A percentile compares a stretch with the other conserved stretches of the same genome.
These are phyloP conservation scores for Platismatia glauca DNA, from an alignment of 495 filamentous ascomycete genomes.

Conservation along the genomic window DNA sequence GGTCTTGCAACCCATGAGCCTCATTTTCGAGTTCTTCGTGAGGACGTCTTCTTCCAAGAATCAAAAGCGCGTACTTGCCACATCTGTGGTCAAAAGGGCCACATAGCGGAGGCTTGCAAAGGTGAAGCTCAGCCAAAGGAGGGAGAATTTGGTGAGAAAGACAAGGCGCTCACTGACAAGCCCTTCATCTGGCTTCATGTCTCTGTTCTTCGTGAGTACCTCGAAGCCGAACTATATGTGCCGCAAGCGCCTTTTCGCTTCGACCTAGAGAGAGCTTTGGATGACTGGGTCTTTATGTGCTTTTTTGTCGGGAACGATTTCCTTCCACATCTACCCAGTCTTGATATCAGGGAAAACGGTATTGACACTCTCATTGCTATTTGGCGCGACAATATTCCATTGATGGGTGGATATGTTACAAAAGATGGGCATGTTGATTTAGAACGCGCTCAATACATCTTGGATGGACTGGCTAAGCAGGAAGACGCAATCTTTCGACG, in stretches of 20 bases:
- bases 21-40: constrained; percentile 91
- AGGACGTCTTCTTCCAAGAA: constrained; percentile 93
- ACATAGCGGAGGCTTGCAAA: constrained; percentile 73
- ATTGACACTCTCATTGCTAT: constrained; percentile 94
- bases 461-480: constrained; percentile 83
- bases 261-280: constrained; percentile 89
- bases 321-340: constrained; percentile 86
- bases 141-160: constrained; percentile 80
- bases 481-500: constrained; percentile 90
- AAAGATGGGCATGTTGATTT: constrained; percentile 90
- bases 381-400: constrained; percentile 85
- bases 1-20: constrained; percentile 95
- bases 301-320: constrained; percentile 99
- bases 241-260: constrained; percentile 70
- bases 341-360: constrained; percentile 94
- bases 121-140: constrained; percentile 76
- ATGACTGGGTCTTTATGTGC: constrained; percentile 99
- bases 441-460: constrained; percentile 75
- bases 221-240: constrained; percentile 79
- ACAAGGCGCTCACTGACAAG: constrained; percentile 57
- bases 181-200: constrained; percentile 99
- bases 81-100: constrained; percentile 83
- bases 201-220: constrained; percentile 81
- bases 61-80: constrained; percentile 69
- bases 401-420: constrained; percentile 92